Evolutionary conservation across 140 eudicot genomes (phyloP).

Genomic region (Senecio squalidus): DNA sequence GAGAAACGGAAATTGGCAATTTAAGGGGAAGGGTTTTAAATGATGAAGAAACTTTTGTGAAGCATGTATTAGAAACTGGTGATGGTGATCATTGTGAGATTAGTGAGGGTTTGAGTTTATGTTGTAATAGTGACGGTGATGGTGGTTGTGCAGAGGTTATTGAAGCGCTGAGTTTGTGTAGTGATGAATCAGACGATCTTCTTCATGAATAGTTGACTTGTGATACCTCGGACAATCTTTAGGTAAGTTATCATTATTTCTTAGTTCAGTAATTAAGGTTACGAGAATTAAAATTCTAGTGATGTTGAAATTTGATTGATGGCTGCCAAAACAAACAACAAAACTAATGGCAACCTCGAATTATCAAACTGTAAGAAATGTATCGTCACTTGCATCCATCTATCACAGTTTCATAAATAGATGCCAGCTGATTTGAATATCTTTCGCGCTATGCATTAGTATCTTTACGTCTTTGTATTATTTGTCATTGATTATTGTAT

Average conservation of each 20-base stretch:
- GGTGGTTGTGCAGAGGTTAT: neutral
- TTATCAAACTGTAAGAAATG: neutral
- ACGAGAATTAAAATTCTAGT: neutral
- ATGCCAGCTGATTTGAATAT: no score
- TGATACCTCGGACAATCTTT: neutral
- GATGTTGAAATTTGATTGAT: neutral
- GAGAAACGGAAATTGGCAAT: constrained; percentile 1
- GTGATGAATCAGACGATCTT: constrained; percentile 1
- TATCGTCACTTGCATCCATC: no score
- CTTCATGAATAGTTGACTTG: neutral
- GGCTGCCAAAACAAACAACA: neutral
- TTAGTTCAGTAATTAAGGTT: neutral
- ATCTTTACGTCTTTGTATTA: no score
- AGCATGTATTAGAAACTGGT: constrained; percentile 1
- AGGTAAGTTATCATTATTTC: neutral
- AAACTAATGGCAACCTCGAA: neutral
- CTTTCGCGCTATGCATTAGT: no score
- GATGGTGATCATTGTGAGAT: constrained; percentile 9
- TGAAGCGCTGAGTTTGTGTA: constrained; percentile 11
- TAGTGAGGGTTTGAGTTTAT: constrained; percentile 3
- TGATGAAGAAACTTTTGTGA: constrained; percentile 1
- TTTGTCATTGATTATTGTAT: no score
- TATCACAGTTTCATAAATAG: no score
- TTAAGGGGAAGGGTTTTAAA: neutral
- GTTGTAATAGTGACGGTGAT: neutral